Evolutionary conservation across 2,329 filamentous ascomycete species (phyloP), one percentile per base, ranked within the genome.

Genomic region (Aspergillus sp.): DNA sequence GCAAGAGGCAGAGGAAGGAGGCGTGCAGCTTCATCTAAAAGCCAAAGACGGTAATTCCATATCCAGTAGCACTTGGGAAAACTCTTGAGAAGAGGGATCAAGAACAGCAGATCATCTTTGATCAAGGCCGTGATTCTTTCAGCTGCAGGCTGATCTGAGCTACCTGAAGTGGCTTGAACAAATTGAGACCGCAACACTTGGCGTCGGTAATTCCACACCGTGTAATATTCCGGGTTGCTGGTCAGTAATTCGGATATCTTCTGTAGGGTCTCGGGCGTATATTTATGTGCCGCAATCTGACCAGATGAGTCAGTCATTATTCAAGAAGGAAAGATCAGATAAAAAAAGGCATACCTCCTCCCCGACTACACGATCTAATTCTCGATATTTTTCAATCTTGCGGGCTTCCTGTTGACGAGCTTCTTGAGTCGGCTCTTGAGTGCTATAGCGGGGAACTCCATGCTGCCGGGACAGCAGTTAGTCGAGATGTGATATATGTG

Each of bases 61-160:
- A 98, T 91, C 91, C 93, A 97, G 72, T 98, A 98, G 75, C 93
- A 97, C 66, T 98, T 98, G 6, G 93, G 93, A 53, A 82, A 91
- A 53, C 89, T 82, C 51, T 88, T 78, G 39, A 98, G 78, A 13
- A 98, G 77, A 0, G 88, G 88, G 33, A 96, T 80, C 30, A 91
- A 83, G 60, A 96, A 95, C 38, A 73, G 71, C 30, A 98, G 75
- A 63, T 98, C 93, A 43, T 78, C 73, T 37, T 79, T 77, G 48
- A 97, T 76, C 29, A 85, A 61, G 40, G 62, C 55, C 48, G 75
- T 69, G 39, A 78, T 51, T 72, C 64, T 68, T 52, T 61, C 63
- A 54, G 51, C 72, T 71, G 54, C 62, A 61, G 58, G 70, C 67
- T 58, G 53, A 10, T 56, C 46, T 27, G 52, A 51, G 13, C 31